These are phyloP conservation scores for Fusarium cyanostomum DNA, from an alignment of 2,329 filamentous ascomycete species.

Conservation along the genomic window DNA sequence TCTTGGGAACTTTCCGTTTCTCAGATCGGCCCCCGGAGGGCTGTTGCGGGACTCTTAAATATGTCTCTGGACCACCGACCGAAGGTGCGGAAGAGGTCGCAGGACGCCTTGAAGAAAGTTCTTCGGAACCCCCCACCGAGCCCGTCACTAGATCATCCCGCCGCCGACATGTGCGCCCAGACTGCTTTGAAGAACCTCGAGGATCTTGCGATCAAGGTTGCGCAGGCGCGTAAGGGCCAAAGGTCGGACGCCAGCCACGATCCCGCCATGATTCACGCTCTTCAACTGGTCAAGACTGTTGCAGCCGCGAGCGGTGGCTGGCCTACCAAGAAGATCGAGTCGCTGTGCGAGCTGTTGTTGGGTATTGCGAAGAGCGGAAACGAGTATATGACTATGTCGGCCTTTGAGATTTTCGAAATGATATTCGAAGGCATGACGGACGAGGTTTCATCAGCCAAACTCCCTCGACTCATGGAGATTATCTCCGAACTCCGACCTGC, in stretches of 20 bases:
- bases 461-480: conserved; percentile 88
- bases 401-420: conserved; percentile 97
- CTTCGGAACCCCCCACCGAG: conserved; percentile 88
- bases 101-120: conserved; percentile 86
- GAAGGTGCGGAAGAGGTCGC: conserved; percentile 92
- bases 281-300: conserved; percentile 92
- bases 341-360: conserved; percentile 87
- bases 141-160: conserved; percentile 92
- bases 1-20: conserved; percentile 88
- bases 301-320: conserved; percentile 89
- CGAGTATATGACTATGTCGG: conserved; percentile 94
- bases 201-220: conserved; percentile 73
- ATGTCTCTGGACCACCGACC: conserved; percentile 87
- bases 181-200: conserved; percentile 83
- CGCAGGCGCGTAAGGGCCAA: conserved; percentile 67
- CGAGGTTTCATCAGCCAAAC: conserved; percentile 86
- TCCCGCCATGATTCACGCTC: conserved; percentile 86
- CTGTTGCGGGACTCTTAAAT: conserved; percentile 84
- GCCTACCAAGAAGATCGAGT: conserved; percentile 96
- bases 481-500: conserved; percentile 92
- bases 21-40: conserved; percentile 85
- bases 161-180: conserved; percentile 95
- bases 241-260: conserved; percentile 75
- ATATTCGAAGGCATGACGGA: conserved; percentile 93
- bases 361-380: conserved; percentile 90